Percentiles rank a stretch among this genome's conserved stretches.
Conservation (phyloP, 2,329 filamentous ascomycete genomes). For the Stenocarpella maydis region DNA sequence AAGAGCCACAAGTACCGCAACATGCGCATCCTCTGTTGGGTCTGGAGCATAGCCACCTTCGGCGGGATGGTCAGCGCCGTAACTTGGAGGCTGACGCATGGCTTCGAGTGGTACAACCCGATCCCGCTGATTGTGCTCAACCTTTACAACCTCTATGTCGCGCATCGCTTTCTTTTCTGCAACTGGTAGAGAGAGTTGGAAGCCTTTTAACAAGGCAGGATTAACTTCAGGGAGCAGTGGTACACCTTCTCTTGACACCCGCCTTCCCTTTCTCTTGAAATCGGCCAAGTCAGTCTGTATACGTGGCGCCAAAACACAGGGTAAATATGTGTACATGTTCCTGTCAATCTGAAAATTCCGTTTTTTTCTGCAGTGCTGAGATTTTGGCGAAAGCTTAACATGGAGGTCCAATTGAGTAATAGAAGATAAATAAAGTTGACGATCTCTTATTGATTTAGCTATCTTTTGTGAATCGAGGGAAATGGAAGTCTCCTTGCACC, state of each 20-base stretch:
- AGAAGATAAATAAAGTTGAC: background rate
- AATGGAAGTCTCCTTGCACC: too few species aligned
- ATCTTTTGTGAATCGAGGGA: too few species aligned
- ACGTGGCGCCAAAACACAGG: background rate
- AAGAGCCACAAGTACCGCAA: slow-evolving; percentile 53
- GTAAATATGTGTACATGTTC: background rate
- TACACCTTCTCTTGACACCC: too few species aligned
- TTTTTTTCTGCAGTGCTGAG: background rate
- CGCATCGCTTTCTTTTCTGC: slow-evolving; percentile 50
- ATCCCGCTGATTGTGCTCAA: slow-evolving; percentile 49
- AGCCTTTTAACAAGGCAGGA: background rate
- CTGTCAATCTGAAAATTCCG: background rate
- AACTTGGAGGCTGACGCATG: slow-evolving; percentile 45
- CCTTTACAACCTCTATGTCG: slow-evolving; percentile 49
- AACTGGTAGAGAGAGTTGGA: slow-evolving; percentile 37
- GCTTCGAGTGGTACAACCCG: slow-evolving; percentile 50
- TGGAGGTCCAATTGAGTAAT: background rate
- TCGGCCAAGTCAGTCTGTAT: background rate
- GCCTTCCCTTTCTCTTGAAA: background rate
- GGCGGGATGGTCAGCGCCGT: slow-evolving; percentile 47
- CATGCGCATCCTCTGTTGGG: slow-evolving; percentile 50
- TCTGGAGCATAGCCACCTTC: slow-evolving; percentile 47
- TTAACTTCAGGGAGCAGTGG: too few species aligned
- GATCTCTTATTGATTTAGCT: background rate
- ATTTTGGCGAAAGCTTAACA: background rate